Percentiles rank a stretch among this genome's conserved stretches.
These are phyloP conservation scores for Podospora conica DNA, from an alignment of 495 filamentous ascomycete genomes.

Conservation along the genomic window DNA sequence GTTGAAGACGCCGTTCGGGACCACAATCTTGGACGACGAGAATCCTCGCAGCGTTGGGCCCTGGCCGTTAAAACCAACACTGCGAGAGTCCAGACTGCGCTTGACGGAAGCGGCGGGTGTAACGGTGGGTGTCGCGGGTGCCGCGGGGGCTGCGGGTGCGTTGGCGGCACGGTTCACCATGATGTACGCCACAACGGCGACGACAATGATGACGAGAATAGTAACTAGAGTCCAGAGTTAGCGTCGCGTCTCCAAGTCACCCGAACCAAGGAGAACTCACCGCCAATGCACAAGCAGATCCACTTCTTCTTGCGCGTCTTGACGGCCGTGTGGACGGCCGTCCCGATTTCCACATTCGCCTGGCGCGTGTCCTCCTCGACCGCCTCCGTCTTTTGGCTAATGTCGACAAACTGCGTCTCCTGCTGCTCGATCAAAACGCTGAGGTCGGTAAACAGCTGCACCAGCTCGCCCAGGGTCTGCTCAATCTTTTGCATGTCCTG, in stretches of 20 bases:
- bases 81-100: constrained; percentile 27
- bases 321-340: constrained; percentile 73
- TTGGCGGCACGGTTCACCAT: constrained; percentile 25
- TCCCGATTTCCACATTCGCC: constrained; percentile 71
- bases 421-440: constrained; percentile 17
- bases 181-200: constrained; percentile 44
- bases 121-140: not conserved
- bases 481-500: constrained; percentile 88
- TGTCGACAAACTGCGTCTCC: constrained; percentile 72
- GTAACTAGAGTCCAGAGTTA: constrained; percentile 32
- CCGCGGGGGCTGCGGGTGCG: no score
- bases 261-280: constrained; percentile 49
- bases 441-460: constrained; percentile 77
- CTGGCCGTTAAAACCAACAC: constrained; percentile 22
- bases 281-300: constrained; percentile 78
- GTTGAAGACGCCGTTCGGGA: constrained; percentile 12
- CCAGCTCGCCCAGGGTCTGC: constrained; percentile 75
- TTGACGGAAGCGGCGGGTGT: constrained; percentile 4
- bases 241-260: not conserved
- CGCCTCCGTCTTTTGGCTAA: constrained; percentile 76
- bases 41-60: constrained; percentile 18
- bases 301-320: constrained; percentile 91
- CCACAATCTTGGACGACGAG: constrained; percentile 19
- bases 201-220: constrained; percentile 47
- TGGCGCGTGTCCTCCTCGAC: constrained; percentile 70